Percentiles rank a stretch among this genome's conserved stretches.
Conservation (phyloP, 176 grass and related monocot species). For the Triticum monococcum region DNA sequence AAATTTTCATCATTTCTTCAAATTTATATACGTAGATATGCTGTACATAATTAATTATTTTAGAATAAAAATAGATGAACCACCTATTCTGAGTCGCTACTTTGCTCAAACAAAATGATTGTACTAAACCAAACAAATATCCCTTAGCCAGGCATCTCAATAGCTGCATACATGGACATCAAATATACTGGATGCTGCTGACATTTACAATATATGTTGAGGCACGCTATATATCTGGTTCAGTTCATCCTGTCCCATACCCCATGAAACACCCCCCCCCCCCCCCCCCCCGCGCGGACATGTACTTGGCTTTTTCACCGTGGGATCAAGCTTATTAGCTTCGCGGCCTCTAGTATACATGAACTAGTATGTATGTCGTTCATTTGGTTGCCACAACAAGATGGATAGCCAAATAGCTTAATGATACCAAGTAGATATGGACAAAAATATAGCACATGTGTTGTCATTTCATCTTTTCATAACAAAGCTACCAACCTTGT, state of each 20-base stretch:
- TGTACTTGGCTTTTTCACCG: not conserved
- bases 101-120: not conserved
- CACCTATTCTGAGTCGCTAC: not conserved
- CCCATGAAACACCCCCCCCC: not conserved
- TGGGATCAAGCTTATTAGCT: not conserved
- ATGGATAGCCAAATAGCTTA: not conserved
- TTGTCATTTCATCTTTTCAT: not conserved
- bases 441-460: not conserved
- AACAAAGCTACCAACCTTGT: not conserved
- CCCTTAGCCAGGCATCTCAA: not conserved
- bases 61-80: not conserved
- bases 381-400: not conserved
- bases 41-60: not conserved
- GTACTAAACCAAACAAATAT: not conserved
- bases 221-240: not conserved
- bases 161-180: not conserved
- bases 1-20: not conserved
- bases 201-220: not conserved
- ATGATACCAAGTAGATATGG: constrained; percentile 10
- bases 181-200: not conserved
- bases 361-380: not conserved
- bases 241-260: no score
- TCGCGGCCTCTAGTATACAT: not conserved
- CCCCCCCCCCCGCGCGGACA: not conserved
- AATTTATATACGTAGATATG: not conserved